phyloP scores from a whole-genome alignment of 1,284 basidiomycete species.

The Volvariella volvacea region DNA sequence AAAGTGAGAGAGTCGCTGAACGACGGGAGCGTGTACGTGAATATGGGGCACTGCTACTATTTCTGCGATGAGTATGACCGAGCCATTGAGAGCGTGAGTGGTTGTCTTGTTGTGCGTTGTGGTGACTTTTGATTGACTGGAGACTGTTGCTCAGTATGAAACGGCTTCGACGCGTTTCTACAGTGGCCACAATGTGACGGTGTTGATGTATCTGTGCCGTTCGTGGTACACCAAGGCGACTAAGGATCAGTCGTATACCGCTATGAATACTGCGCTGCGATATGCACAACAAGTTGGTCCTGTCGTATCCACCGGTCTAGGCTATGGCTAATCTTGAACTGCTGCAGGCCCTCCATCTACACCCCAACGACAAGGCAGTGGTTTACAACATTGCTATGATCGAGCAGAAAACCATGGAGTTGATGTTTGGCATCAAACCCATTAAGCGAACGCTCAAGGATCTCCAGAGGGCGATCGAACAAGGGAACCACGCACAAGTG shows the following conservation, averaged over 20 bases:
- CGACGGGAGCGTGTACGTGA: constrained; percentile 85
- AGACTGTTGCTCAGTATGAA: constrained; percentile 62
- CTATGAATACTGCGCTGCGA: constrained; percentile 74
- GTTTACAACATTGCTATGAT: constrained; percentile 96
- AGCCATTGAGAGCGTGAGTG: constrained; percentile 89
- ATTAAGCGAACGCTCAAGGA: constrained; percentile 77
- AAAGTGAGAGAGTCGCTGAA: constrained; percentile 83
- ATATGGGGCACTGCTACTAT: constrained; percentile 94
- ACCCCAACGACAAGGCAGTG: constrained; percentile 82
- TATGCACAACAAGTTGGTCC: constrained; percentile 66
- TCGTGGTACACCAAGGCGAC: constrained; percentile 91
- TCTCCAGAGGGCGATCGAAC: constrained; percentile 69
- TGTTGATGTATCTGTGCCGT: constrained; percentile 79
- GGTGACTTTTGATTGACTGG: not conserved
- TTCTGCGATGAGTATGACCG: constrained; percentile 87
- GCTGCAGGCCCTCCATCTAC: constrained; percentile 68
- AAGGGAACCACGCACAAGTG: constrained; percentile 87
- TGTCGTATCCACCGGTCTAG: constrained; percentile 2
- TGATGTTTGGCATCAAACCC: constrained; percentile 69
- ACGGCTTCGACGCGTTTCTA: constrained; percentile 77
- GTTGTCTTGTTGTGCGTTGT: constrained; percentile 2
- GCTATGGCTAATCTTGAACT: constrained; percentile 2
- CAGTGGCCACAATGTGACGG: constrained; percentile 60
- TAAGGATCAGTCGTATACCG: constrained; percentile 75
- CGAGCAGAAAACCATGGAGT: constrained; percentile 88